Conservation (phyloP, 2,329 filamentous ascomycete species). For the Colletotrichum karsti region DNA sequence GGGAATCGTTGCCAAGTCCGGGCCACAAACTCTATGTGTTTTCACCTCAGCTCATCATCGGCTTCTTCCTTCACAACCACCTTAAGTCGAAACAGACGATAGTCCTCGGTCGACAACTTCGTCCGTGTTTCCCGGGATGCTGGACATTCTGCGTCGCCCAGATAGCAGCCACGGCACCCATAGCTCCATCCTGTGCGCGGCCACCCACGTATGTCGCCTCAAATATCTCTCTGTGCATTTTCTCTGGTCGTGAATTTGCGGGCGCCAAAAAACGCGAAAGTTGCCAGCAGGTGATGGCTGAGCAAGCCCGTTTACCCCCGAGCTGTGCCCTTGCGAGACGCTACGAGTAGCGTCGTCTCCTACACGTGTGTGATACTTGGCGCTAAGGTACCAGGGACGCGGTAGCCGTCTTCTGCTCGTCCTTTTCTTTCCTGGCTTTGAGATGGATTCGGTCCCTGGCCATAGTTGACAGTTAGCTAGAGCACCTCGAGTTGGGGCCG, state of each 20-base stretch:
- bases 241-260: not conserved
- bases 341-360: constrained; percentile 12
- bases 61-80: not conserved
- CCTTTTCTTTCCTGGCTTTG: not conserved
- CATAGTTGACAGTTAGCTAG: constrained; percentile 2
- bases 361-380: constrained; percentile 23
- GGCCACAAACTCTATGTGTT: too few species aligned
- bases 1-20: not conserved
- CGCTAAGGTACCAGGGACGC: constrained; percentile 18
- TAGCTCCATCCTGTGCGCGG: not conserved
- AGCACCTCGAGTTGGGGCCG: not conserved
- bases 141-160: not conserved
- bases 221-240: not conserved
- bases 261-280: not conserved
- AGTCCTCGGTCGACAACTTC: not conserved
- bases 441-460: not conserved
- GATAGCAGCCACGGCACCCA: constrained; percentile 5
- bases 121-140: not conserved
- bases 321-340: constrained; percentile 21
- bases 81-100: not conserved
- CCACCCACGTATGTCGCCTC: not conserved
- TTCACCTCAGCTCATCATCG: not conserved
- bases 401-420: constrained; percentile 1
- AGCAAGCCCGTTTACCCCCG: constrained; percentile 18
- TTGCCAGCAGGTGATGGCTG: constrained; percentile 2